Percentiles rank a stretch among this genome's conserved stretches.
Conservation (phyloP, 2,329 filamentous ascomycete species). For the Venturia pyrina region DNA sequence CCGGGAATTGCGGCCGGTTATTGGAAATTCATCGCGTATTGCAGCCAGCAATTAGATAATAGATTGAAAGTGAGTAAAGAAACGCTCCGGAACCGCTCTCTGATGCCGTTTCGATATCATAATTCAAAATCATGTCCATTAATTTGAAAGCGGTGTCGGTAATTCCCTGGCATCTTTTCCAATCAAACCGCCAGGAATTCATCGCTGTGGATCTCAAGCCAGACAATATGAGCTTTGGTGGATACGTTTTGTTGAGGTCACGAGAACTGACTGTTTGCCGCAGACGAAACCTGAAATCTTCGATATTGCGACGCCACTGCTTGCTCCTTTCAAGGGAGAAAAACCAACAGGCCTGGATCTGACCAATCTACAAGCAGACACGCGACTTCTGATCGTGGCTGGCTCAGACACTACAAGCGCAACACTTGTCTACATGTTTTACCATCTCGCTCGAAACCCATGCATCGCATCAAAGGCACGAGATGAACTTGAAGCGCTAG, state of each 20-base stretch:
- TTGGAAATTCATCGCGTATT: conserved; percentile 27
- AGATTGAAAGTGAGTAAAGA: conserved; percentile 17
- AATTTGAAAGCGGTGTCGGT: no score
- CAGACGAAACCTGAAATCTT: not conserved
- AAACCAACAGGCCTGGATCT: not conserved
- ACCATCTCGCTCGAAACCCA: conserved; percentile 9
- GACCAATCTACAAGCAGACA: not conserved
- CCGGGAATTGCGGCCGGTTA: conserved; percentile 25
- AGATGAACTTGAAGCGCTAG: not conserved
- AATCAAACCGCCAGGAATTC: no score
- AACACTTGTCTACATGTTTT: conserved; percentile 9
- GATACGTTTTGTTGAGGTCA: no score
- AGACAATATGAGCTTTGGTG: no score
- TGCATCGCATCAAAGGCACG: not conserved
- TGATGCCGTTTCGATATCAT: no score
- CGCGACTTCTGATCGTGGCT: conserved; percentile 6
- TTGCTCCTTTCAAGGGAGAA: conserved; percentile 34
- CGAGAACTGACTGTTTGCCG: not conserved
- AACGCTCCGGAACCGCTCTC: not conserved
- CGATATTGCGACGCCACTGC: conserved; percentile 18
- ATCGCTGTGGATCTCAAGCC: no score
- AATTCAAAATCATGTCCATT: no score
- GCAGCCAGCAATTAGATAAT: conserved; percentile 22
- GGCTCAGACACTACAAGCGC: conserved; percentile 10
- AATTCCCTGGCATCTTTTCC: not conserved